Evolutionary conservation across 345 rosid genomes (phyloP), one percentile per base, ranked within the genome.

Genomic region (Atalantia buxifolia): DNA sequence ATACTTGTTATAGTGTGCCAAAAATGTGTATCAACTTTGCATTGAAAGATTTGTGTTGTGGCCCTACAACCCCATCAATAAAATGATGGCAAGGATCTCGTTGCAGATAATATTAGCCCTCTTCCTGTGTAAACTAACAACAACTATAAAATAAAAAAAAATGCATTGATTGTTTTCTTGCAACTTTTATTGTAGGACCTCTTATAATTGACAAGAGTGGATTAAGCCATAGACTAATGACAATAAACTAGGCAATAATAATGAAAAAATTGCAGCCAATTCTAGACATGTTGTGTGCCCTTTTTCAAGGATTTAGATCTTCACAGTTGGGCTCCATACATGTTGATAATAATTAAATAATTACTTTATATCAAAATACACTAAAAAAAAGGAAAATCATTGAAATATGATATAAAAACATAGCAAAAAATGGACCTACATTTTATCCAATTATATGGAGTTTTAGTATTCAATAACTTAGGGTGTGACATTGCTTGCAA

Each of bases 201-300:
- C 33, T 19, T 9, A 27, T 18, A 36, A 16, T 13, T 2, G 72
- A 65, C 50, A 53, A 5, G 8, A 18, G 27, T 38, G 60, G 67
- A 79, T 28, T 66, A 67, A 16, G 6, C 33, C 42, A 5, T 1
- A 4, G 2, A 12, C 68, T 19, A 73, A 59, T 7, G 73, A 66
- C 81, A 79, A 66, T n/a, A 35, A 27, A 55, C 42, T 66, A 66
- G 77, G 77, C 66, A 40, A 72, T 24, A 31, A 72, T 30, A 27
- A 68, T 65, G n/a, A n/a, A n/a, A 63, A 27, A 53, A 4, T 4
- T 18, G n/a, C 7, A 18, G 64, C 30, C n/a, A 25, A 4, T 16
- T 12, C n/a, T 3, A 12, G 59, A n/a, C n/a, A n/a, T n/a, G n/a
- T n/a, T n/a, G n/a, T n/a, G n/a, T n/a, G n/a, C n/a, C n/a, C n/a